Evolutionary conservation across 2,329 filamentous ascomycete genomes (phyloP).

Genomic region (Paradendryphiella salina): DNA sequence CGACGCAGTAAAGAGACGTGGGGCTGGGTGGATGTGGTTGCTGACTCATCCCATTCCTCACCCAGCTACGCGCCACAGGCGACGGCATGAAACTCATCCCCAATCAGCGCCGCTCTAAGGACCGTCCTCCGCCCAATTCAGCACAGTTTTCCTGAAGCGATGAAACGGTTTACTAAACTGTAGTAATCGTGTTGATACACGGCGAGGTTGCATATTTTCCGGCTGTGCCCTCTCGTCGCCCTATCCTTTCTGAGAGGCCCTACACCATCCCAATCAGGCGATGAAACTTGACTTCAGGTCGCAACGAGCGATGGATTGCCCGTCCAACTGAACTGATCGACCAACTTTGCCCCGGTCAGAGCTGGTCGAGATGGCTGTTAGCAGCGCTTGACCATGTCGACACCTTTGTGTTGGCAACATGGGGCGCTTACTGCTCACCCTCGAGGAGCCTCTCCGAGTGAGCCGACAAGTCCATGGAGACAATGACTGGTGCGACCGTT

Average conservation of each 20-base stretch:
- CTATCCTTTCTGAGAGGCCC: constrained; percentile 25
- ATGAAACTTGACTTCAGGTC: constrained; percentile 35
- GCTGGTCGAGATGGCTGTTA: constrained; percentile 14
- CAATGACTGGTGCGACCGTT: constrained; percentile 28
- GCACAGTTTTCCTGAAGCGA: constrained; percentile 6
- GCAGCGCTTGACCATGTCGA: constrained; percentile 24
- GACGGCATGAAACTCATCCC: constrained; percentile 5
- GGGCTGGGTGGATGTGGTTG: constrained; percentile 11
- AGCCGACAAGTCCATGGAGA: constrained; percentile 24
- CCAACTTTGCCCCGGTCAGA: constrained; percentile 29
- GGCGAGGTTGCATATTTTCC: constrained; percentile 17
- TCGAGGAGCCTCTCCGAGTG: constrained; percentile 24
- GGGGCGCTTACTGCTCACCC: constrained; percentile 35
- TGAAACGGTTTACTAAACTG: constrained; percentile 10
- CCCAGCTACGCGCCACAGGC: constrained; percentile 15
- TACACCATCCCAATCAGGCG: constrained; percentile 29
- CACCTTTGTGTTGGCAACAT: constrained; percentile 37
- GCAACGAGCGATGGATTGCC: constrained; percentile 26
- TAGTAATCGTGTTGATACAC: constrained; percentile 18
- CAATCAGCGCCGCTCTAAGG: constrained; percentile 14
- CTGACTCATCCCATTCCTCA: constrained; percentile 18
- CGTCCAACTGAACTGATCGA: constrained; percentile 14
- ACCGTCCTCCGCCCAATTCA: constrained; percentile 1
- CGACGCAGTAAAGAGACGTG: constrained; percentile 21
- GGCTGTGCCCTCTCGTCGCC: constrained; percentile 18